phyloP scores from a whole-genome alignment of 805 yeast species.

The Myxozyma lipomycoides region DNA sequence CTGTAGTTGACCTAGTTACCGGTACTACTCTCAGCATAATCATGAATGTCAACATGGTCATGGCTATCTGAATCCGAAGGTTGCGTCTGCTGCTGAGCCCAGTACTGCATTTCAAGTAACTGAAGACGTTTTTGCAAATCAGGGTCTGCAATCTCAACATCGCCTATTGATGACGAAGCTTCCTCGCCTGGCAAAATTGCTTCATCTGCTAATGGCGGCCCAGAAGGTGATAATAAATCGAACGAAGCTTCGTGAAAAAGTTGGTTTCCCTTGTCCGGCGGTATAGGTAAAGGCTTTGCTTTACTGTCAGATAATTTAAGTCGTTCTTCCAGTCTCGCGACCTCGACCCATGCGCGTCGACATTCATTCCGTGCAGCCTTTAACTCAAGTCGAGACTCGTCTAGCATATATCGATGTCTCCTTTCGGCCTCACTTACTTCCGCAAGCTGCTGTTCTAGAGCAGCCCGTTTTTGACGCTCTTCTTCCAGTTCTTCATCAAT shows the following conservation, averaged over 20 bases:
- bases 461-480: slow-evolving; percentile 11
- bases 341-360: slow-evolving; percentile 27
- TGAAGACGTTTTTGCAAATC: slow-evolving; percentile 13
- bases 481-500: slow-evolving; percentile 8
- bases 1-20: too few relatives aligned
- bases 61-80: not conserved
- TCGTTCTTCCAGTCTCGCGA: slow-evolving; percentile 17
- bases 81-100: slow-evolving; percentile 16
- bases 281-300: not conserved
- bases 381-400: slow-evolving; percentile 17
- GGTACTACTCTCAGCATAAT: too few relatives aligned
- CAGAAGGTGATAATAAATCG: not conserved
- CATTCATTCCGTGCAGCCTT: slow-evolving; percentile 20
- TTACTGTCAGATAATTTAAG: not conserved
- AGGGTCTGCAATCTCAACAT: slow-evolving; percentile 7
- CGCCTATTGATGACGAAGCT: slow-evolving; percentile 3
- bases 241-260: not conserved
- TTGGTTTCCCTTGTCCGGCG: not conserved
- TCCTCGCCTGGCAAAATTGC: not conserved
- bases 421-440: slow-evolving; percentile 6
- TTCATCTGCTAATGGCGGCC: not conserved
- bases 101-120: slow-evolving; percentile 15
- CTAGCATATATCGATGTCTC: slow-evolving; percentile 8
- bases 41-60: not conserved
- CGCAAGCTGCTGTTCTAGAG: slow-evolving; percentile 1